Percentiles rank a stretch among this genome's conserved stretches.
phyloP scores from a whole-genome alignment of 2,329 filamentous ascomycete species.

The Cyphellophora attinorum region DNA sequence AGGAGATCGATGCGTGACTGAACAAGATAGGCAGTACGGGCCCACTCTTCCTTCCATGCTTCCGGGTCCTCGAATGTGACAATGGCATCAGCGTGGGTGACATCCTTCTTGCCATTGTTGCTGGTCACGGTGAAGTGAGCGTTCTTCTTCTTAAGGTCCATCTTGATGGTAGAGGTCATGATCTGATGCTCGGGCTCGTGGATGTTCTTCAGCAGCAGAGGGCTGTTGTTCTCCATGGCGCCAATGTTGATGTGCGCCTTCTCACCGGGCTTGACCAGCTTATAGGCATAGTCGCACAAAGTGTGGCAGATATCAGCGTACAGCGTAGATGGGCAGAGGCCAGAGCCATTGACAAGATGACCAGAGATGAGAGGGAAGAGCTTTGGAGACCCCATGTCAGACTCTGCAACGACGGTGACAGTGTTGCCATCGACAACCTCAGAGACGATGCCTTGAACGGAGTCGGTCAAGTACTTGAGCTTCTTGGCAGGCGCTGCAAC shows the following conservation, averaged over 20 bases:
- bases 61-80: constrained; percentile 20
- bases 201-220: constrained; percentile 19
- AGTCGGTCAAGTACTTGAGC: constrained; percentile 53
- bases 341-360: constrained; percentile 58
- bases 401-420: constrained; percentile 53
- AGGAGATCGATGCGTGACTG: constrained; percentile 24
- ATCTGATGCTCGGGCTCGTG: constrained; percentile 17
- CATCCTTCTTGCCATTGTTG: constrained; percentile 18
- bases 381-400: constrained; percentile 55
- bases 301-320: constrained; percentile 59
- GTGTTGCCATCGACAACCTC: constrained; percentile 54
- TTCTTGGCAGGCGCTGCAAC: constrained; percentile 33
- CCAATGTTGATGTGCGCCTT: constrained; percentile 20
- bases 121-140: constrained; percentile 18
- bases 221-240: constrained; percentile 19
- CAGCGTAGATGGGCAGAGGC: constrained; percentile 54
- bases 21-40: constrained; percentile 22
- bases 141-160: constrained; percentile 17
- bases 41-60: constrained; percentile 22
- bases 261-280: constrained; percentile 16
- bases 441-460: constrained; percentile 54
- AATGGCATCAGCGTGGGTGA: constrained; percentile 22
- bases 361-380: constrained; percentile 53
- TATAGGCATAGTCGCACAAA: constrained; percentile 47
- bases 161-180: constrained; percentile 14